These are phyloP conservation scores for Rhodotorula sp. DNA, from an alignment of 1,284 basidiomycete genomes.

Conservation along the genomic window DNA sequence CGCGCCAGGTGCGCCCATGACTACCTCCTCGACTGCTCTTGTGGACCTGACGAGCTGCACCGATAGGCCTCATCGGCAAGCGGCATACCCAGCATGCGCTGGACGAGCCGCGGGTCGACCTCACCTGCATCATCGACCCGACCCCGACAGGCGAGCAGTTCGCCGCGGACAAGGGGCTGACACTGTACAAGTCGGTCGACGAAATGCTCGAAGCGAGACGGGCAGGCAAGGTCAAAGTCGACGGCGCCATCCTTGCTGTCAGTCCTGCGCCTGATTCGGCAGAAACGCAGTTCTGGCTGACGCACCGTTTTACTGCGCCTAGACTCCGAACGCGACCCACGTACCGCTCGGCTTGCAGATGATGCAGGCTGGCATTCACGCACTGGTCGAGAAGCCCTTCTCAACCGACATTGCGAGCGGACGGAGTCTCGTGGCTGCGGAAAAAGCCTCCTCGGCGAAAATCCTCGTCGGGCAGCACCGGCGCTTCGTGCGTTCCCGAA, in stretches of 20 bases:
- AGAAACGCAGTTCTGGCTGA: too few relatives aligned
- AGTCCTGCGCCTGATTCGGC: background rate
- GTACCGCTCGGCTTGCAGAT: conserved; percentile 36
- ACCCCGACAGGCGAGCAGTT: conserved; percentile 21
- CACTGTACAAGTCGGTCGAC: conserved; percentile 20
- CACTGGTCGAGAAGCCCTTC: conserved; percentile 44
- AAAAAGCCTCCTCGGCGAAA: conserved; percentile 1
- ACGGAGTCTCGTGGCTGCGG: conserved; percentile 21
- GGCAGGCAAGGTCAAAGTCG: conserved; percentile 15
- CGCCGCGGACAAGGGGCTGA: conserved; percentile 19
- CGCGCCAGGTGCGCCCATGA: conserved; percentile 9
- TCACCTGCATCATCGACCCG: conserved; percentile 42
- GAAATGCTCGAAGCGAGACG: conserved; percentile 28
- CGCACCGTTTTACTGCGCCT: background rate
- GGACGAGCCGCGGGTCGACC: conserved; percentile 20
- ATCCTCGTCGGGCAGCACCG: conserved; percentile 43
- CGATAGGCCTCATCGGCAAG: conserved; percentile 40
- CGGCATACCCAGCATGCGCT: conserved; percentile 37
- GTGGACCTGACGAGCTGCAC: too few relatives aligned
- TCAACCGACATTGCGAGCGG: conserved; percentile 23
- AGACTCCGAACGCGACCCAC: conserved; percentile 41
- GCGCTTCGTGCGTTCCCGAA: conserved; percentile 23
- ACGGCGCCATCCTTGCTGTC: conserved; percentile 38
- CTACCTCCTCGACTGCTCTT: too few relatives aligned
- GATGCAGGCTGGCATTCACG: conserved; percentile 33